Conservation (phyloP, 805 yeast genomes). For the Kuraishia hungarica region DNA sequence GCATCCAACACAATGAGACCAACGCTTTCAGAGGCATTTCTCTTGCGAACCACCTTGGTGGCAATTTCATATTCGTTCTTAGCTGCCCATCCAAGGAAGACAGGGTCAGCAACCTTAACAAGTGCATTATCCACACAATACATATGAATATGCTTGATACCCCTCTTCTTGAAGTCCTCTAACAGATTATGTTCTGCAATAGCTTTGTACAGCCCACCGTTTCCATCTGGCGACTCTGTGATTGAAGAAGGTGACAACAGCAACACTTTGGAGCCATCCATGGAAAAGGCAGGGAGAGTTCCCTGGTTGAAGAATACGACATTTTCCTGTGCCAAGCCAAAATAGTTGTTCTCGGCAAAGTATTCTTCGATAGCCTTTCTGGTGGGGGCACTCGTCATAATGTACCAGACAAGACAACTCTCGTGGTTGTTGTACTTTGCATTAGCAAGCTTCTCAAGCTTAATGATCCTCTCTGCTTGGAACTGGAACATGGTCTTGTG, state of each 20-base stretch:
- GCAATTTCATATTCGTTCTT: slow-evolving; percentile 62
- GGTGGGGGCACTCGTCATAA: slow-evolving; percentile 94
- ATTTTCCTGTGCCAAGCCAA: slow-evolving; percentile 58
- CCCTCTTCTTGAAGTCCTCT: slow-evolving; percentile 56
- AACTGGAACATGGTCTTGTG: slow-evolving; percentile 79
- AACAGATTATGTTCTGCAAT: slow-evolving; percentile 54
- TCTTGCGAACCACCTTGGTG: slow-evolving; percentile 91
- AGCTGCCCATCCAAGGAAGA: slow-evolving; percentile 78
- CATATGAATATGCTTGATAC: slow-evolving; percentile 87
- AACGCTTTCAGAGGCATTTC: slow-evolving; percentile 79
- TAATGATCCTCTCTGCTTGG: slow-evolving; percentile 79
- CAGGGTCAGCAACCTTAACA: slow-evolving; percentile 90
- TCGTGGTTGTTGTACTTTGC: slow-evolving; percentile 14
- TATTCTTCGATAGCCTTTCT: slow-evolving; percentile 64
- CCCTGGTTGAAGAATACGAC: slow-evolving; percentile 90
- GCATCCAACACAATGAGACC: slow-evolving; percentile 79
- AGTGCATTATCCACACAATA: slow-evolving; percentile 94
- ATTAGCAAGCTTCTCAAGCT: slow-evolving; percentile 50
- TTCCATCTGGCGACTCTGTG: slow-evolving; percentile 93
- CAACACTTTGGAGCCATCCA: slow-evolving; percentile 62
- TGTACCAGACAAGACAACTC: slow-evolving; percentile 63
- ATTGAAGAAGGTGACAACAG: slow-evolving; percentile 45
- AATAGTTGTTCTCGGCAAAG: slow-evolving; percentile 51
- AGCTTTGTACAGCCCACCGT: slow-evolving; percentile 93
- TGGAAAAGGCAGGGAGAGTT: slow-evolving; percentile 79